A percentile compares a stretch with the other conserved stretches of the same genome.
Conservation (phyloP, 345 rosid species). For the Eucalyptus sp. region DNA sequence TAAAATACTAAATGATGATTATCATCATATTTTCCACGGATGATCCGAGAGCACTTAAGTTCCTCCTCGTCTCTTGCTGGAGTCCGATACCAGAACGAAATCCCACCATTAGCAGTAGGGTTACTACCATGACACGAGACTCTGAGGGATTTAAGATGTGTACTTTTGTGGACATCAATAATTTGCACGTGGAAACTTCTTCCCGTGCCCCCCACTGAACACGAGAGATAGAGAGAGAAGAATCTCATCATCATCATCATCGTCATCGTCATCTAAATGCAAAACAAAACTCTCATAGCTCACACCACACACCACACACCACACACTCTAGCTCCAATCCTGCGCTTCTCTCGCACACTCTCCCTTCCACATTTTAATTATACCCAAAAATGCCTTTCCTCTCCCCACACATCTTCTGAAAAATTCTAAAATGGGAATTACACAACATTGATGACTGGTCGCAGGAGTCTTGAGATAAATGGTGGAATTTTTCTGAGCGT, state of each 20-base stretch:
- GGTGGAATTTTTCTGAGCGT: background rate
- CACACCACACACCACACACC: conserved; percentile 15
- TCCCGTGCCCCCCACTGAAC: conserved; percentile 10
- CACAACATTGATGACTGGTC: background rate
- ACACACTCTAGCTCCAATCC: background rate
- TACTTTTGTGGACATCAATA: conserved; percentile 25
- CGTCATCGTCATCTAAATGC: background rate
- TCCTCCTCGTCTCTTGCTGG: background rate
- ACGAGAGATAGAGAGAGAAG: background rate
- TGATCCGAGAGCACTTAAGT: background rate
- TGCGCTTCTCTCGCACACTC: background rate
- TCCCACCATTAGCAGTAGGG: background rate
- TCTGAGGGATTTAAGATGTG: background rate
- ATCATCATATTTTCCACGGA: background rate
- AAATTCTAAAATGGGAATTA: conserved; percentile 5
- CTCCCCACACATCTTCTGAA: background rate
- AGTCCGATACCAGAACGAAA: background rate
- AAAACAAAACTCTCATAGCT: background rate
- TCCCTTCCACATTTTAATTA: background rate
- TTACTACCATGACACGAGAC: background rate
- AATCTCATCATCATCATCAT: conserved; percentile 8
- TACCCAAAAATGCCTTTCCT: conserved; percentile 6
- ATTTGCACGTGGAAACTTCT: conserved; percentile 4
- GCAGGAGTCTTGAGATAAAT: conserved; percentile 2
- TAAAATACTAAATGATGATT: background rate